Evolutionary conservation across 176 grass and related monocot genomes (phyloP), one percentile per base, ranked within the genome.

Genomic region (Oryza glaberrima): DNA sequence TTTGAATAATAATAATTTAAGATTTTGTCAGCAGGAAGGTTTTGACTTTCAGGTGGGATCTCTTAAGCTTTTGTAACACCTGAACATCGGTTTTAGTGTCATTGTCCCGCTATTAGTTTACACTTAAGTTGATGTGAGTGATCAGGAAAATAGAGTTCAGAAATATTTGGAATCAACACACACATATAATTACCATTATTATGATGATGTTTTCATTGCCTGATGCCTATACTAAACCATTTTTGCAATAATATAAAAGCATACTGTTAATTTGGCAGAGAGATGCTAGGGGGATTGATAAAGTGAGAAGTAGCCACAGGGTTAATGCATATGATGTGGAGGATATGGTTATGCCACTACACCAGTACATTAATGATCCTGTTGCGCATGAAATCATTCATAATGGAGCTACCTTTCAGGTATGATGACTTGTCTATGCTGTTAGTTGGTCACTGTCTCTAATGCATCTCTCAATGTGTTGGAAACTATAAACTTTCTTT

Each of bases 361-460:
- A 92, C 46, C 58, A 94, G 89, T 99, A 92, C 75, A 91, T 99
- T 76, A 89, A 92, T 86, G 81, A 99, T 81, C 94, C 94, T 70
- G 45, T 96, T 85, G 90, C 88, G 63, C 97, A 99, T 89, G 94
- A 99, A 69, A 93, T 99, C 78, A 88, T 99, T 88, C 97, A 99
- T 78, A 99, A 99, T 73, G 94, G 97, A 15, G 90, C 93, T 72
- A 96, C 97, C 23, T 99, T 99, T 94, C 97, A 99, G 92, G 97
- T 96, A 82, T 32, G n/a, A 41, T 14, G 71, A 74, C 7, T n/a
- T 76, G 5, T 54, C 3, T 49, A 69, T 63, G 12, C 15, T 40
- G 58, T 85, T 58, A 47, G n/a, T 72, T 73, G 22, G 22, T 82
- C 82, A 35, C 15, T 70, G 4, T 72, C 6, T 52, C 12, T 73